A percentile compares a stretch with the other conserved stretches of the same genome.
These are phyloP conservation scores for Lepidium aucheri DNA, from an alignment of 345 rosid genomes.

Conservation along the genomic window DNA sequence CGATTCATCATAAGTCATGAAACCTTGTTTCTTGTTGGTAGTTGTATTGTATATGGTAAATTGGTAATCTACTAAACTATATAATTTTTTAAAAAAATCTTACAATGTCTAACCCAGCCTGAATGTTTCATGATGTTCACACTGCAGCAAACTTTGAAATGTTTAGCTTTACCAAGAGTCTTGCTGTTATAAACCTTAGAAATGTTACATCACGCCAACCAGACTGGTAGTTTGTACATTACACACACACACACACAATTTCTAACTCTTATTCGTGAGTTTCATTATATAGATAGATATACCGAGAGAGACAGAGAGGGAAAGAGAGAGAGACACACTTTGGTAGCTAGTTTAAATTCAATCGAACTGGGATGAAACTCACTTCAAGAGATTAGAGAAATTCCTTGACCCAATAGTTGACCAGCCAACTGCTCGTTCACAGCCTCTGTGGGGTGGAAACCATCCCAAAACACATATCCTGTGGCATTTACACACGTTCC, in stretches of 20 bases:
- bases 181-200: not conserved
- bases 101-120: not conserved
- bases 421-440: slow-evolving; percentile 61
- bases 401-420: slow-evolving; percentile 57
- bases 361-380: not conserved
- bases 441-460: slow-evolving; percentile 91
- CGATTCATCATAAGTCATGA: not conserved
- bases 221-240: slow-evolving; percentile 4
- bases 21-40: not conserved
- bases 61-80: not conserved
- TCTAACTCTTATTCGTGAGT: slow-evolving; percentile 1
- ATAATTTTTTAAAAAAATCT: not conserved
- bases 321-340: not conserved
- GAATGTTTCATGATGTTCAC: not conserved
- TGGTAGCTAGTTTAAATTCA: slow-evolving; percentile 5
- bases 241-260: not conserved
- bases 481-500: slow-evolving; percentile 87
- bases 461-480: slow-evolving; percentile 86
- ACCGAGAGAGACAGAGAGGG: not conserved
- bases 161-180: not conserved
- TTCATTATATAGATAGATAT: not conserved
- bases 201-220: slow-evolving; percentile 7
- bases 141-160: not conserved
- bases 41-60: not conserved
- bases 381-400: slow-evolving; percentile 58